phyloP scores from a whole-genome alignment of 352 stramenopile species.

The Globisporangium perplexum region DNA sequence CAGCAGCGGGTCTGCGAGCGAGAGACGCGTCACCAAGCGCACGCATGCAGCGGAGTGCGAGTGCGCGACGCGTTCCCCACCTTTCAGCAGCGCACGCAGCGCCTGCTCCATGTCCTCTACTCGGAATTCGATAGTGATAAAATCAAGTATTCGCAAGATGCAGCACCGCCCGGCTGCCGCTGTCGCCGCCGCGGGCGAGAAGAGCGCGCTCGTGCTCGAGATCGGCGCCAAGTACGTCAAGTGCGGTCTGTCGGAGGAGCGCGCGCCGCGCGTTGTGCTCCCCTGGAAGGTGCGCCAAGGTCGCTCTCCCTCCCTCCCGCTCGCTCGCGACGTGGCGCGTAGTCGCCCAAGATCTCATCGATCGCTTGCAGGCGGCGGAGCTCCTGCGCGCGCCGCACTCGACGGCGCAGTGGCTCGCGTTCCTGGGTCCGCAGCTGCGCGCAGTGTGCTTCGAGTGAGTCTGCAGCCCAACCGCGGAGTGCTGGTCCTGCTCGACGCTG shows the following conservation, averaged over 20 bases:
- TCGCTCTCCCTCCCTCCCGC: no score
- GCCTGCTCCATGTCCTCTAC: slow-evolving; percentile 18
- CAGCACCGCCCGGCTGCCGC: background rate
- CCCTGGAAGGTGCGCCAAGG: slow-evolving; percentile 69
- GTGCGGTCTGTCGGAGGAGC: slow-evolving; percentile 70
- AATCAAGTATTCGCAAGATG: background rate
- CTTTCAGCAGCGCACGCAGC: slow-evolving; percentile 10
- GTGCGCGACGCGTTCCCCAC: slow-evolving; percentile 2
- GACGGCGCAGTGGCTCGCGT: slow-evolving; percentile 34
- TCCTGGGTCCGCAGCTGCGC: slow-evolving; percentile 55
- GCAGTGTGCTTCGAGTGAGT: slow-evolving; percentile 72
- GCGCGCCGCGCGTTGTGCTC: slow-evolving; percentile 55
- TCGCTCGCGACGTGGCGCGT: no score
- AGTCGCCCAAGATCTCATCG: no score
- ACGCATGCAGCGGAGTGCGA: no score
- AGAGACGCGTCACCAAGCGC: background rate
- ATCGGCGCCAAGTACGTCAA: slow-evolving; percentile 62
- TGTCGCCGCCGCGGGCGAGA: slow-evolving; percentile 26
- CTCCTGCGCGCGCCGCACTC: slow-evolving; percentile 33
- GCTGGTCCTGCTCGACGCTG: background rate
- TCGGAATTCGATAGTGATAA: slow-evolving; percentile 5
- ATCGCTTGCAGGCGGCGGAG: slow-evolving; percentile 36
- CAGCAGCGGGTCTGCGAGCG: slow-evolving; percentile 13
- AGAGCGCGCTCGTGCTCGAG: slow-evolving; percentile 75
- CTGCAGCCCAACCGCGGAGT: background rate